Percentiles rank a stretch among this genome's conserved stretches.
phyloP scores from a whole-genome alignment of 106 monocot species.

The Dioscorea alata region DNA sequence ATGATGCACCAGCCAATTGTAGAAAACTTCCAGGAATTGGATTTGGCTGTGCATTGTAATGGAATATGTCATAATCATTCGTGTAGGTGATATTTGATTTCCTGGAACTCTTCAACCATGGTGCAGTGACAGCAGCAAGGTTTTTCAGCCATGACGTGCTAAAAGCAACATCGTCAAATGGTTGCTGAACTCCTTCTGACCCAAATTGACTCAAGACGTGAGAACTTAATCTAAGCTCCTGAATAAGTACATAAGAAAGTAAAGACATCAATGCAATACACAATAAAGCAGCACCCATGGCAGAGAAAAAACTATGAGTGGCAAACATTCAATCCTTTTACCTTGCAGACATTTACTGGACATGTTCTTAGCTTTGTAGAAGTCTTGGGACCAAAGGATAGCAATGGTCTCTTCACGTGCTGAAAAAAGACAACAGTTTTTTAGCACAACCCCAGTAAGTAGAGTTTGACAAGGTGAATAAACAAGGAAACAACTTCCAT shows the following conservation, averaged over 20 bases:
- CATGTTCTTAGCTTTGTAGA: slow-evolving; percentile 76
- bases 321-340: slow-evolving; percentile 7
- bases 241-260: slow-evolving; percentile 5
- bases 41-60: slow-evolving; percentile 72
- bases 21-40: slow-evolving; percentile 75
- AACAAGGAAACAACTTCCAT: too few species aligned
- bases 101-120: slow-evolving; percentile 17
- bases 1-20: slow-evolving; percentile 88
- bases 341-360: slow-evolving; percentile 82
- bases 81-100: slow-evolving; percentile 25
- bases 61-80: slow-evolving; percentile 82
- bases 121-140: slow-evolving; percentile 24
- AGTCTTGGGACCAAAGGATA: slow-evolving; percentile 84
- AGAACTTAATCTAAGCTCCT: slow-evolving; percentile 83
- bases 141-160: slow-evolving; percentile 96
- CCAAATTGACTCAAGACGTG: slow-evolving; percentile 75
- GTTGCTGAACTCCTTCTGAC: slow-evolving; percentile 48
- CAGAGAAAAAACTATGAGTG: not conserved
- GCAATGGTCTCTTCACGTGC: slow-evolving; percentile 58
- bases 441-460: too few species aligned
- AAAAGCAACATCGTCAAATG: slow-evolving; percentile 73
- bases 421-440: slow-evolving; percentile 17
- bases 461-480: too few species aligned
- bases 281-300: not conserved
- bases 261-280: slow-evolving; percentile 1